Evolutionary conservation across 2,329 filamentous ascomycete genomes (phyloP), one percentile per base, ranked within the genome.

Genomic region (Botrytis porri): DNA sequence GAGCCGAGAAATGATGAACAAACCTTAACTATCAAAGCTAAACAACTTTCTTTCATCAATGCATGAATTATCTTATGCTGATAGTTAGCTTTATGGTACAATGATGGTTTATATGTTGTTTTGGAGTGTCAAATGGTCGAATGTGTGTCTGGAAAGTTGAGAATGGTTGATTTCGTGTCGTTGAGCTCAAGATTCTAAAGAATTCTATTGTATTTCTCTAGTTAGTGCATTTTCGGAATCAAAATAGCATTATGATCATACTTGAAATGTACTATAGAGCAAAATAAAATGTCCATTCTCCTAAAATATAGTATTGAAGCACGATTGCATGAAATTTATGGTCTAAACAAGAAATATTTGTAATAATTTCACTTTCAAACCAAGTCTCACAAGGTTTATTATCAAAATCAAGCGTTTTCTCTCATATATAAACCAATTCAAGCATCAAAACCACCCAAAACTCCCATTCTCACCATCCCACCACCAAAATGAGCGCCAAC

Each of bases 231-330:
- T 4, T 1, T 20, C 3, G 1, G 16, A 66, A 8, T 12, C 3
- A 22, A 3, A 12, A n/a, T 12, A n/a, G 1, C 9, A 4, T 14
- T 25, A 0, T 16, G 2, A 9, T 35, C 1, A 16, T 22, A 14
- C 1, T 9, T 1, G 3, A 1, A 16, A 25, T 6, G 0, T 25
- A 8, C 14, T 29, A 12, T 22, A 0, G 1, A 54, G 22, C 3
- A 22, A 1, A 29, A 22, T 29, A 2, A 5, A 29, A 22, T 16
- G 20, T 3, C 9, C 29, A n/a, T 29, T 54, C 35, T 14, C 7
- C 8, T 1, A 22, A 14, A 14, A 0, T 20, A 4, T n/a, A 8
- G 16, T 9, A 39, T 41, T 16, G 60, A 4, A 39, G 5, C 16
- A 9, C 1, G 14, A 20, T 35, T 4, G 20, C 8, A 16, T 6